Evolutionary conservation across 2,329 filamentous ascomycete genomes (phyloP).

Genomic region (Gremmenia infestans): DNA sequence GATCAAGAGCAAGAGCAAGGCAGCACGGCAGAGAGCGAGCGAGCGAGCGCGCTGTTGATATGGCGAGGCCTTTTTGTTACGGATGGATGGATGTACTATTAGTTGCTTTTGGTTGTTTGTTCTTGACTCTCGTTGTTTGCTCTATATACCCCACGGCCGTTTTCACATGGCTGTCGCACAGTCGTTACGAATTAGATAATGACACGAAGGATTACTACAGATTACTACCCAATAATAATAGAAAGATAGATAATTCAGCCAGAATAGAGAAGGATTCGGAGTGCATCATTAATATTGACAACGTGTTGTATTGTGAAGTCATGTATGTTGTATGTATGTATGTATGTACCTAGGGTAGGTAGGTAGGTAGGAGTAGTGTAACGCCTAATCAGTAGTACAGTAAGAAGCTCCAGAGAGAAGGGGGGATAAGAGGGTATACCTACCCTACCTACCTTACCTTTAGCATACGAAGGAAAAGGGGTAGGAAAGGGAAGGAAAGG

Average conservation of each 20-base stretch:
- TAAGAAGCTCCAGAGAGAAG: too few relatives aligned
- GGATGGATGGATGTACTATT: slow-evolving; percentile 15
- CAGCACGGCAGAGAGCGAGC: neutral
- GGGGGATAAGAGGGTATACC: neutral
- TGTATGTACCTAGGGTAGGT: neutral
- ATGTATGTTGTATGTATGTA: neutral
- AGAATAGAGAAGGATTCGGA: neutral
- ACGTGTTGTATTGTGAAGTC: neutral
- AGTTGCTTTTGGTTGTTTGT: slow-evolving; percentile 9
- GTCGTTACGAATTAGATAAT: slow-evolving; percentile 19
- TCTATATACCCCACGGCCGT: slow-evolving; percentile 19
- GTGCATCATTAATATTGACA: neutral
- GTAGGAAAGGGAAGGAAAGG: neutral
- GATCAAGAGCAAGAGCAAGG: too few relatives aligned
- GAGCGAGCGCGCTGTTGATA: slow-evolving; percentile 1
- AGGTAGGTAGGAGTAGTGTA: neutral
- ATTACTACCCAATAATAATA: neutral
- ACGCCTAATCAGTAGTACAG: too few relatives aligned
- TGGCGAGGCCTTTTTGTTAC: neutral
- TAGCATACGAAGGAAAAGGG: neutral
- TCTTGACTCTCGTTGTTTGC: slow-evolving; percentile 15
- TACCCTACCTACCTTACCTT: too few relatives aligned
- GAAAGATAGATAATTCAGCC: neutral
- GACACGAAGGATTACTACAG: neutral
- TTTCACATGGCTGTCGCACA: slow-evolving; percentile 13